These are phyloP conservation scores for Clonostachys rhizophaga DNA, from an alignment of 2,329 filamentous ascomycete species.

Conservation along the genomic window DNA sequence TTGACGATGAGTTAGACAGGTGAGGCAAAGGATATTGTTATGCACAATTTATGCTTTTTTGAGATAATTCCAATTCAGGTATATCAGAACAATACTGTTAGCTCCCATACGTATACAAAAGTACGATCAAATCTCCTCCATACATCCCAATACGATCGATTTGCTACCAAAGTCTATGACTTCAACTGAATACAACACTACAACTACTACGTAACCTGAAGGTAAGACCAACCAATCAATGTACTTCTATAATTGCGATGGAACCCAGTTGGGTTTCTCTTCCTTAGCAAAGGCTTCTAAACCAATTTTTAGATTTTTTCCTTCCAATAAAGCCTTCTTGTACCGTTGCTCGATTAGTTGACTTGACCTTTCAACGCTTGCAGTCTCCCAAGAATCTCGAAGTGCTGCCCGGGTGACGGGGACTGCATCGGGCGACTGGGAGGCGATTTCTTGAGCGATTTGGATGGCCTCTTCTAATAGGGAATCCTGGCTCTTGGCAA, in stretches of 20 bases:
- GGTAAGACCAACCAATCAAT: too few relatives aligned
- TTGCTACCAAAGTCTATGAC: too few relatives aligned
- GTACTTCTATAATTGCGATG: slow-evolving; percentile 33
- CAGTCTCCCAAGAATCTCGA: slow-evolving; percentile 30
- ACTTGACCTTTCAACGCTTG: slow-evolving; percentile 28
- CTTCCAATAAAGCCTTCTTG: slow-evolving; percentile 27
- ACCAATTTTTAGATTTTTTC: slow-evolving; percentile 44
- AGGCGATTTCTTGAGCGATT: slow-evolving; percentile 24
- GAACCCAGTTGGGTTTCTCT: slow-evolving; percentile 40
- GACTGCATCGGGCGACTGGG: slow-evolving; percentile 26
- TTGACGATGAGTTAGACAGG: too few relatives aligned
- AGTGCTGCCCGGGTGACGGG: slow-evolving; percentile 32
- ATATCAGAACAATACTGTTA: too few relatives aligned
- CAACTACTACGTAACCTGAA: too few relatives aligned
- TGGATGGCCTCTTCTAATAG: slow-evolving; percentile 27
- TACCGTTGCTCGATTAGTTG: slow-evolving; percentile 35
- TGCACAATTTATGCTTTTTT: too few relatives aligned
- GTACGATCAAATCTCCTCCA: too few relatives aligned
- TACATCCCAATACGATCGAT: too few relatives aligned
- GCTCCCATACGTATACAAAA: too few relatives aligned
- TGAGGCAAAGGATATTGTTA: too few relatives aligned
- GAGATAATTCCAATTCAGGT: too few relatives aligned
- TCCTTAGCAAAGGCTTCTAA: slow-evolving; percentile 46
- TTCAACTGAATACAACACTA: too few relatives aligned
- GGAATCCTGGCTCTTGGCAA: slow-evolving; percentile 19